Evolutionary conservation across 495 filamentous ascomycete genomes (phyloP).

Genomic region (Hypoxylon lenormandii): DNA sequence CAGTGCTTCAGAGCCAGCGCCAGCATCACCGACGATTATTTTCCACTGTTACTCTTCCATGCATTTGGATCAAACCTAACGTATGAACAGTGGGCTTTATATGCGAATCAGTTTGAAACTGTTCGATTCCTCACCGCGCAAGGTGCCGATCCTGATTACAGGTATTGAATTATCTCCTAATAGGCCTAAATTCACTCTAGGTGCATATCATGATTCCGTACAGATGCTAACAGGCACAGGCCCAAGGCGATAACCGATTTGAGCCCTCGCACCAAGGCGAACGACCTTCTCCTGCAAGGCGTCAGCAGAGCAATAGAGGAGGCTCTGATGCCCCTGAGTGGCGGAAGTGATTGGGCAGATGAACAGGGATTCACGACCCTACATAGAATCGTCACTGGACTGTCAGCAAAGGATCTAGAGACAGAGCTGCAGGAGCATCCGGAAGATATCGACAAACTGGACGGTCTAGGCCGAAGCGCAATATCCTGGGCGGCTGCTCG

Average conservation of each 20-base stretch:
- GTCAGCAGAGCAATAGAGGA: too few relatives aligned
- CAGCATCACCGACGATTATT: too few relatives aligned
- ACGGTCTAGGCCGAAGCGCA: constrained; percentile 50
- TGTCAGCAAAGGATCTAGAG: constrained; percentile 44
- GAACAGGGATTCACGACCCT: constrained; percentile 47
- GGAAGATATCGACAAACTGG: constrained; percentile 25
- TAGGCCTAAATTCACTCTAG: too few relatives aligned
- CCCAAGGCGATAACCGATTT: constrained; percentile 46
- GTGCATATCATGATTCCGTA: too few relatives aligned
- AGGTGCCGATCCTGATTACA: constrained; percentile 51
- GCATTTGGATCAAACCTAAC: too few relatives aligned
- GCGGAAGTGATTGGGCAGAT: too few relatives aligned
- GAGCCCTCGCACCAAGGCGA: constrained; percentile 49
- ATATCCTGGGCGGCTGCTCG: constrained; percentile 52
- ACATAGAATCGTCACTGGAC: constrained; percentile 51
- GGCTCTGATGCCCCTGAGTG: too few relatives aligned
- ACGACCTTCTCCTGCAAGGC: constrained; percentile 16
- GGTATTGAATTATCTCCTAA: too few relatives aligned
- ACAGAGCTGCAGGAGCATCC: constrained; percentile 39
- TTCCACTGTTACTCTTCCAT: too few relatives aligned
- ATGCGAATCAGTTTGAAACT: constrained; percentile 49
- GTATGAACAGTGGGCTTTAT: constrained; percentile 55
- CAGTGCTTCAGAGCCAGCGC: too few relatives aligned
- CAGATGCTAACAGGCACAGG: too few relatives aligned
- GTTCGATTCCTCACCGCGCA: constrained; percentile 46